These are phyloP conservation scores for Papiliotrema flavescens DNA, from an alignment of 1,284 basidiomycete species.

Conservation along the genomic window DNA sequence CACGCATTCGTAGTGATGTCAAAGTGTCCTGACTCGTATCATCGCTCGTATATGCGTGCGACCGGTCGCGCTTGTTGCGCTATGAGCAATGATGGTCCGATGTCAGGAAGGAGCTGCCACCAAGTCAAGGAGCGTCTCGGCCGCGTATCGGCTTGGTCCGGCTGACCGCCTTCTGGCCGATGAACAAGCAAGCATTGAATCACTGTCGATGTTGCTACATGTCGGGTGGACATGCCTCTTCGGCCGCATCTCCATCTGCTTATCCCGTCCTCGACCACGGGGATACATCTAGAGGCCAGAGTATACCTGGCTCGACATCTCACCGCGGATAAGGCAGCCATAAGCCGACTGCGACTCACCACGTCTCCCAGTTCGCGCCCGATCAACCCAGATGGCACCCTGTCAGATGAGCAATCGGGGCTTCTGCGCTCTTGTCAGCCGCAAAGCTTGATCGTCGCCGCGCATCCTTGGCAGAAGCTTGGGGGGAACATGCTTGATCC, in stretches of 20 bases:
- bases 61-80: too few relatives aligned
- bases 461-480: slow-evolving; percentile 40
- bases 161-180: too few relatives aligned
- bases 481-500: slow-evolving; percentile 44
- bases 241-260: slow-evolving; percentile 33
- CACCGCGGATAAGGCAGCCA: not conserved
- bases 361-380: slow-evolving; percentile 3
- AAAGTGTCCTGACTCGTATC: too few relatives aligned
- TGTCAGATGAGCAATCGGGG: not conserved
- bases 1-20: too few relatives aligned
- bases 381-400: slow-evolving; percentile 4
- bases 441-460: slow-evolving; percentile 28
- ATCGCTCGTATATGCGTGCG: too few relatives aligned
- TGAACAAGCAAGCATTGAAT: too few relatives aligned
- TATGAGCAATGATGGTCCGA: too few relatives aligned
- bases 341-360: not conserved
- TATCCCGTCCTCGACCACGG: slow-evolving; percentile 23
- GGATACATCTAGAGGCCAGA: slow-evolving; percentile 30
- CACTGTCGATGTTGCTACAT: not conserved
- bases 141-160: too few relatives aligned
- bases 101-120: too few relatives aligned
- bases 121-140: too few relatives aligned
- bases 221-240: slow-evolving; percentile 15
- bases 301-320: slow-evolving; percentile 27
- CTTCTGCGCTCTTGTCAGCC: slow-evolving; percentile 8